Percentiles rank a stretch among this genome's conserved stretches.
These are phyloP conservation scores for Cladophialophora chaetospira DNA, from an alignment of 2,329 filamentous ascomycete genomes.

Conservation along the genomic window DNA sequence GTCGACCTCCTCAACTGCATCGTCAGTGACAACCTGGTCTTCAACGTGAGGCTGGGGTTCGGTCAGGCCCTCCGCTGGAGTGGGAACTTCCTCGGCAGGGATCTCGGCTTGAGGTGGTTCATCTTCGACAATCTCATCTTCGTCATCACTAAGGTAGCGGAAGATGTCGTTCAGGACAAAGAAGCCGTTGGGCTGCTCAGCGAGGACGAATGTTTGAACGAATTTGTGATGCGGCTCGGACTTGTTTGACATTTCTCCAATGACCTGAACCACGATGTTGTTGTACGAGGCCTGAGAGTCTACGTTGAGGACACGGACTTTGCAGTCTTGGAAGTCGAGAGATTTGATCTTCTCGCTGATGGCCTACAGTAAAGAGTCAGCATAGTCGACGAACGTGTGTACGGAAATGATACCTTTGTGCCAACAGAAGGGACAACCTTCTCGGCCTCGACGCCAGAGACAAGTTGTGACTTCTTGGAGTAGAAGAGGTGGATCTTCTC, in stretches of 20 bases:
- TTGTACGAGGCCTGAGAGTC: slow-evolving; percentile 91
- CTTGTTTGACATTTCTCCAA: slow-evolving; percentile 97
- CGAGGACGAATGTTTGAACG: slow-evolving; percentile 95
- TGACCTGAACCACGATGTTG: slow-evolving; percentile 96
- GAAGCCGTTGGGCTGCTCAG: slow-evolving; percentile 93
- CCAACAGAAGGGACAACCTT: slow-evolving; percentile 83
- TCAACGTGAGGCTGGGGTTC: slow-evolving; percentile 46
- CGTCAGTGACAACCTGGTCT: slow-evolving; percentile 39
- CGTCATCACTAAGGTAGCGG: slow-evolving; percentile 84
- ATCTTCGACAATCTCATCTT: slow-evolving; percentile 57
- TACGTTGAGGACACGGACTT: slow-evolving; percentile 96
- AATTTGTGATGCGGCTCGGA: slow-evolving; percentile 90
- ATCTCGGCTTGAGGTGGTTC: slow-evolving; percentile 37
- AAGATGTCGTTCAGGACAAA: slow-evolving; percentile 99
- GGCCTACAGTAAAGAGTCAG: slow-evolving; percentile 54
- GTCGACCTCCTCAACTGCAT: slow-evolving; percentile 62
- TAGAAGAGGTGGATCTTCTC: slow-evolving; percentile 97
- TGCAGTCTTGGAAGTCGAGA: slow-evolving; percentile 94
- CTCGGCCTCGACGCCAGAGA: slow-evolving; percentile 88
- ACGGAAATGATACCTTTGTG: slow-evolving; percentile 65
- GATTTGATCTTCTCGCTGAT: slow-evolving; percentile 94
- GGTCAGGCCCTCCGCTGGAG: slow-evolving; percentile 45
- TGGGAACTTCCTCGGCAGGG: slow-evolving; percentile 35
- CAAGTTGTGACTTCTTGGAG: slow-evolving; percentile 91
- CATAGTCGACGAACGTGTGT: not conserved